phyloP scores from a whole-genome alignment of 768 basidiomycete species.

The Antrodiella citrinella region DNA sequence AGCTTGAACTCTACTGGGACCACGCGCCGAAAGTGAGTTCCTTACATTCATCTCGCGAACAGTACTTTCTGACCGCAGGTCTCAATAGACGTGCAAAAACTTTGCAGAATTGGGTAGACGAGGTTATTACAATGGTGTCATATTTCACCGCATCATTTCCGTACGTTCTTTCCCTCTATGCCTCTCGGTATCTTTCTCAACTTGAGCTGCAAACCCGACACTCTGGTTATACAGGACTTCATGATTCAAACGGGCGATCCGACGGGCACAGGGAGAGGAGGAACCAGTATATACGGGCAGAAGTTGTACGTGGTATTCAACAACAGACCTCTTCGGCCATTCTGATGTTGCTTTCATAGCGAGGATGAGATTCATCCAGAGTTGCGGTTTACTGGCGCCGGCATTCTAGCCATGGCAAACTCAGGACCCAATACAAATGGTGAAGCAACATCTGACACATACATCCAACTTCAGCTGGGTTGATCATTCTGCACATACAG shows the following conservation, averaged over 20 bases:
- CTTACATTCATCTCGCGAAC: background rate
- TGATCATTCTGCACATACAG: conserved; percentile 29
- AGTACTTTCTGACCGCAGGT: conserved; percentile 9
- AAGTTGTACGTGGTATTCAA: conserved; percentile 55
- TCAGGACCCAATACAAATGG: conserved; percentile 92
- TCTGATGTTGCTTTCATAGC: conserved; percentile 30
- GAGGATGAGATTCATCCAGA: conserved; percentile 91
- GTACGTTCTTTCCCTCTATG: conserved; percentile 34
- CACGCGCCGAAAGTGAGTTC: conserved; percentile 67
- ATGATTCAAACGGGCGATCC: conserved; percentile 98
- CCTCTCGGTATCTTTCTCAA: conserved; percentile 3
- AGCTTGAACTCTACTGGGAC: conserved; percentile 87
- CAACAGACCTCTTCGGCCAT: background rate
- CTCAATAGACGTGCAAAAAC: conserved; percentile 82
- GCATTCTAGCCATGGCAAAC: conserved; percentile 96
- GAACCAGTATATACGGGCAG: conserved; percentile 82
- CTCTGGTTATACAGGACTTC: conserved; percentile 56
- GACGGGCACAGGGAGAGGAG: conserved; percentile 90
- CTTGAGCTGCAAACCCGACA: background rate
- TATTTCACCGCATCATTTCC: conserved; percentile 89
- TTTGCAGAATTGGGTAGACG: conserved; percentile 85
- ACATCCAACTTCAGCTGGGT: conserved; percentile 17
- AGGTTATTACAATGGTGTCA: conserved; percentile 86
- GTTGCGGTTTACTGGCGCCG: conserved; percentile 89
- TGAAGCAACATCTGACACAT: conserved; percentile 17